A percentile compares a stretch with the other conserved stretches of the same genome.
Evolutionary conservation across 2,329 filamentous ascomycete genomes (phyloP).

Genomic region (Claviceps capensis): DNA sequence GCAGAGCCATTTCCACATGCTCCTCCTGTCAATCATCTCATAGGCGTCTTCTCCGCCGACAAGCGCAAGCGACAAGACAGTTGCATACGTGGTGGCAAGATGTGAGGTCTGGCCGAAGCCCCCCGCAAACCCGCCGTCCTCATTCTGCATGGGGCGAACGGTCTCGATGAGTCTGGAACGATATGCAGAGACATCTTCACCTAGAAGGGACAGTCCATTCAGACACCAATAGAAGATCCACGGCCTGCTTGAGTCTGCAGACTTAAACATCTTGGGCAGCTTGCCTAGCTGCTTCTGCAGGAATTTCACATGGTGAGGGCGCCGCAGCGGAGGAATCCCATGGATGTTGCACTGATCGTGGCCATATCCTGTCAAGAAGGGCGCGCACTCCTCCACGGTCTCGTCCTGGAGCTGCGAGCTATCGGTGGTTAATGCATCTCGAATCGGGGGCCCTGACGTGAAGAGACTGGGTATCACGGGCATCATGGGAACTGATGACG

Average conservation of each 20-base stretch:
- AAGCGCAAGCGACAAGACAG: constrained; percentile 62
- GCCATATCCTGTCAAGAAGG: constrained; percentile 46
- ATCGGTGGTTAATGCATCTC: constrained; percentile 51
- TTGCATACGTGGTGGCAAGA: constrained; percentile 78
- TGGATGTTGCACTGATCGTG: constrained; percentile 48
- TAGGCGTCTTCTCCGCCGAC: constrained; percentile 65
- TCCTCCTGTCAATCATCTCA: constrained; percentile 62
- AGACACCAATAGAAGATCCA: constrained; percentile 95
- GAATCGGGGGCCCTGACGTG: constrained; percentile 44
- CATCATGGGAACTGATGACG: constrained; percentile 16
- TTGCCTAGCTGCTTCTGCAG: constrained; percentile 42
- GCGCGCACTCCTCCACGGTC: constrained; percentile 55
- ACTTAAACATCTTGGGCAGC: constrained; percentile 57
- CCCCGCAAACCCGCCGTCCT: constrained; percentile 75
- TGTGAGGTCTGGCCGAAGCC: constrained; percentile 87
- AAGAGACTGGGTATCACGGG: constrained; percentile 42
- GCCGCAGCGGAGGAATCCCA: constrained; percentile 63
- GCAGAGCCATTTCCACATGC: constrained; percentile 86
- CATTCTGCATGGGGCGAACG: constrained; percentile 69
- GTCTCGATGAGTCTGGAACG: constrained; percentile 59
- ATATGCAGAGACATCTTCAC: constrained; percentile 57
- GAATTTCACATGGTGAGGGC: constrained; percentile 47
- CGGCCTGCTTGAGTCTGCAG: constrained; percentile 73
- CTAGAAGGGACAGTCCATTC: constrained; percentile 59
- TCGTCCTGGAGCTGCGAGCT: constrained; percentile 56